A percentile compares a stretch with the other conserved stretches of the same genome.
Evolutionary conservation across 306 rosid genomes (phyloP).

Genomic region (Trifolium pratense): DNA sequence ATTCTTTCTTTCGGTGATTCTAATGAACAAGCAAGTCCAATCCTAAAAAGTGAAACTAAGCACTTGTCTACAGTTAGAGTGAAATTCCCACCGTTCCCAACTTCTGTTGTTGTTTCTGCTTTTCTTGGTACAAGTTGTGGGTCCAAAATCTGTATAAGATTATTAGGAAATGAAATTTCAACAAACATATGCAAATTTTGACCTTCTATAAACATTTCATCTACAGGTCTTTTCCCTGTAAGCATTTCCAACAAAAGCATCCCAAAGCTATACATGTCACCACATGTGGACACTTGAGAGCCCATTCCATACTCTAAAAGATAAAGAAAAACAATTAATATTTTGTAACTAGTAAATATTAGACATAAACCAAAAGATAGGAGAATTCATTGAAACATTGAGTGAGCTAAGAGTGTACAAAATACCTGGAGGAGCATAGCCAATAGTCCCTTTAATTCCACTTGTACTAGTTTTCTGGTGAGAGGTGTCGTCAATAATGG

Average conservation of each 20-base stretch:
- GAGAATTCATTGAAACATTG: neutral
- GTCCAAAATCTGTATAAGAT: constrained; percentile 1
- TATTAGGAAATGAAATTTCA: neutral
- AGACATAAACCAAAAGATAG: neutral
- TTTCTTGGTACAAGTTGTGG: neutral
- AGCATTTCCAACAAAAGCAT: constrained; percentile 1
- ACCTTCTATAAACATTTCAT: neutral
- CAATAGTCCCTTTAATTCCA: too few relatives aligned
- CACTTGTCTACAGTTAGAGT: constrained; percentile 8
- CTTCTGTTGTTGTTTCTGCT: neutral
- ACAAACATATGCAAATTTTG: constrained; percentile 5
- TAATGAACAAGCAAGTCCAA: constrained; percentile 15
- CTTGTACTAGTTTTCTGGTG: too few relatives aligned
- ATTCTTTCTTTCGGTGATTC: constrained; percentile 13
- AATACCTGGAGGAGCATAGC: too few relatives aligned
- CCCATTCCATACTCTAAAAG: neutral
- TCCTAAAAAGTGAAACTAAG: constrained; percentile 32
- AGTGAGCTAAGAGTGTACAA: neutral
- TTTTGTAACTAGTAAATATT: neutral
- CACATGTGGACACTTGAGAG: neutral
- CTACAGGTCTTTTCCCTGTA: neutral
- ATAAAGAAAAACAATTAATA: neutral
- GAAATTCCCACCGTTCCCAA: neutral
- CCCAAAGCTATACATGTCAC: constrained; percentile 13
- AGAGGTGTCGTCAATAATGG: neutral